These are phyloP conservation scores for Microcyclospora tardicrescens DNA, from an alignment of 2,329 filamentous ascomycete species.

Conservation along the genomic window DNA sequence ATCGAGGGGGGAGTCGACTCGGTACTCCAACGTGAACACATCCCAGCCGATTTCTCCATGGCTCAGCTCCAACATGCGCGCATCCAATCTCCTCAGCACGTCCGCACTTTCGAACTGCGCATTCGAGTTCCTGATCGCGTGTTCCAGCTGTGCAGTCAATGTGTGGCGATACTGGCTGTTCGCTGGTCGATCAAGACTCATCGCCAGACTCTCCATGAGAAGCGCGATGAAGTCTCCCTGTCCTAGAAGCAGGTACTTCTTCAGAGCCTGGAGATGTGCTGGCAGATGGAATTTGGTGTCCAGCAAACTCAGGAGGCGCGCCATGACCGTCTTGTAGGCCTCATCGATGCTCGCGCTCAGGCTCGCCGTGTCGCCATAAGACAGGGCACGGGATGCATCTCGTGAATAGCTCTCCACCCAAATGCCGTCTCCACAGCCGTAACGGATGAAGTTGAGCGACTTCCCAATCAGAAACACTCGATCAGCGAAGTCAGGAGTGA, in stretches of 20 bases:
- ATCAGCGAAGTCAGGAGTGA: conserved; percentile 83
- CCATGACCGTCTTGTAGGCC: conserved; percentile 97
- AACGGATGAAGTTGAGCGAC: conserved; percentile 93
- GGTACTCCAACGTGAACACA: conserved; percentile 97
- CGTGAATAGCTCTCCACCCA: conserved; percentile 97
- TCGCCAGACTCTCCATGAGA: conserved; percentile 88
- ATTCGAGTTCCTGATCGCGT: conserved; percentile 92
- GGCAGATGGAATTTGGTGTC: conserved; percentile 89
- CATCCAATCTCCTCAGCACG: conserved; percentile 80
- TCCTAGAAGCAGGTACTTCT: conserved; percentile 86
- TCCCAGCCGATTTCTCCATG: conserved; percentile 98
- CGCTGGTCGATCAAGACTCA: conserved; percentile 88
- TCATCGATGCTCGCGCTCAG: conserved; percentile 90
- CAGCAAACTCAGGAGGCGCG: conserved; percentile 85
- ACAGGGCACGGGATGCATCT: conserved; percentile 76
- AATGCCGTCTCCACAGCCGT: conserved; percentile 81
- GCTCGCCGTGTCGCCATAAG: conserved; percentile 84
- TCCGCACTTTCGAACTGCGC: conserved; percentile 91
- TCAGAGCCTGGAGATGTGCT: conserved; percentile 79
- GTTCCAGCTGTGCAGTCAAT: conserved; percentile 91
- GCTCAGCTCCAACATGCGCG: conserved; percentile 93
- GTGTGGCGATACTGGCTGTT: conserved; percentile 94
- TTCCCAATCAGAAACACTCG: conserved; percentile 97
- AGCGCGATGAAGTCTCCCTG: conserved; percentile 96
- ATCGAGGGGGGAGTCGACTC: conserved; percentile 90